Conservation (phyloP, 306 rosid species). For the Cucurbita argyrosperma region DNA sequence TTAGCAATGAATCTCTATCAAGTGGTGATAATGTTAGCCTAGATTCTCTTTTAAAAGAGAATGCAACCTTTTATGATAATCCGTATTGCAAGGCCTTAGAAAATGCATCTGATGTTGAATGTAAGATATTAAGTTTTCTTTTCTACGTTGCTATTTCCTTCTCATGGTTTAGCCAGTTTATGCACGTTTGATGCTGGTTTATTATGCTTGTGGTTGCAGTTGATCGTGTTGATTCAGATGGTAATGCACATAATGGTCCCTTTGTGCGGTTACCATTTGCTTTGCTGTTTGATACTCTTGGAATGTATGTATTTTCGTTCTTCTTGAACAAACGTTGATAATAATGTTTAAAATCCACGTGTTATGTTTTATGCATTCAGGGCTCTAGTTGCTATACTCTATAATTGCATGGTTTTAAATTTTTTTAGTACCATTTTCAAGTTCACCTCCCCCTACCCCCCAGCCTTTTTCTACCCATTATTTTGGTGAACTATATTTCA, state of each 20-base stretch:
- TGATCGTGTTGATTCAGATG: constrained; percentile 72
- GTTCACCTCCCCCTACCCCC: too few species aligned
- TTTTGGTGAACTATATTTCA: background rate
- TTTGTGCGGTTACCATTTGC: constrained; percentile 87
- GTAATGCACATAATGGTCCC: constrained; percentile 46
- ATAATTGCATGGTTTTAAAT: background rate
- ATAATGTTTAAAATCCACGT: background rate
- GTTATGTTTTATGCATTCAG: background rate
- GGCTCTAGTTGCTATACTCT: background rate
- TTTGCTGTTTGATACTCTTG: constrained; percentile 73
- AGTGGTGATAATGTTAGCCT: constrained; percentile 30
- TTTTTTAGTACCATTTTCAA: background rate
- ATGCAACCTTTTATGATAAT: constrained; percentile 50
- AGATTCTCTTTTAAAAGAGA: constrained; percentile 45
- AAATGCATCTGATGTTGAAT: constrained; percentile 73
- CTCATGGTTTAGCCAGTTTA: background rate
- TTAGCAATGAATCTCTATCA: constrained; percentile 25
- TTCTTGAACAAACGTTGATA: background rate
- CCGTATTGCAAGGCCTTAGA: constrained; percentile 82
- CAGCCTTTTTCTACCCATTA: too few species aligned
- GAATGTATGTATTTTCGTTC: constrained; percentile 44
- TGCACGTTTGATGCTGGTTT: constrained; percentile 2
- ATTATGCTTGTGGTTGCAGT: constrained; percentile 42
- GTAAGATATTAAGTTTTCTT: constrained; percentile 32
- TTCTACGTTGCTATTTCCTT: constrained; percentile 6